phyloP scores from a whole-genome alignment of 352 stramenopile genomes.

The Globisporangium abappressorium region DNA sequence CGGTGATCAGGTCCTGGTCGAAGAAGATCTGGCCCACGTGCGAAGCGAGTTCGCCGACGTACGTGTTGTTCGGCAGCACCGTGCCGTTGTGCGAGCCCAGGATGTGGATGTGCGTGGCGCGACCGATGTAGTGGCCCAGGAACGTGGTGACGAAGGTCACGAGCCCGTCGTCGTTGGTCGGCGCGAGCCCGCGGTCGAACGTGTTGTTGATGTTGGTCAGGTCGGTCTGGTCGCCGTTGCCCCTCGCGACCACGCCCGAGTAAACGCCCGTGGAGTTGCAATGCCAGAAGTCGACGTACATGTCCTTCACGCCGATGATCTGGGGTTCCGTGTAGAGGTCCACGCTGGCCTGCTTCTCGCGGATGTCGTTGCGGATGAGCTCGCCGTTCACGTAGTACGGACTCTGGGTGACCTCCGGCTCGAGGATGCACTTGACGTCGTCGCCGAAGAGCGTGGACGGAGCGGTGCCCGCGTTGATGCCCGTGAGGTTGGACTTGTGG shows the following conservation, averaged over 20 bases:
- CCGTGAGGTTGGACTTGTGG: constrained; percentile 14
- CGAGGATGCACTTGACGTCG: constrained; percentile 14
- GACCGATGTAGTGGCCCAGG: constrained; percentile 17
- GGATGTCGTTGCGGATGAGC: constrained; percentile 15
- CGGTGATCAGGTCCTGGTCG: constrained; percentile 8
- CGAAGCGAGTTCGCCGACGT: not conserved
- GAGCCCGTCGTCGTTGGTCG: not conserved
- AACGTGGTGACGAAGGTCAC: constrained; percentile 17
- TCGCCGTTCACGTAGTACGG: constrained; percentile 20
- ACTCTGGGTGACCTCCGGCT: constrained; percentile 12
- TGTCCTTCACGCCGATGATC: constrained; percentile 19
- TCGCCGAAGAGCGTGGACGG: constrained; percentile 5
- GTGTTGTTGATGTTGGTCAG: constrained; percentile 5
- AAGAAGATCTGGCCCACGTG: constrained; percentile 21
- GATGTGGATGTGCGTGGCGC: constrained; percentile 17
- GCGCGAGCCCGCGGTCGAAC: constrained; percentile 14
- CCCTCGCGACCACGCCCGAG: constrained; percentile 10
- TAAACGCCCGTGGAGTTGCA: constrained; percentile 21
- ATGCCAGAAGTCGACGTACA: constrained; percentile 21
- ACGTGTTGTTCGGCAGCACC: constrained; percentile 19
- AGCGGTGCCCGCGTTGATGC: constrained; percentile 2
- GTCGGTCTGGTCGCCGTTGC: constrained; percentile 11
- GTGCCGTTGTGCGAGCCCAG: constrained; percentile 10
- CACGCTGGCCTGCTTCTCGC: constrained; percentile 7
- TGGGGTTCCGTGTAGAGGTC: constrained; percentile 16